phyloP scores from a whole-genome alignment of 1,284 basidiomycete genomes.

The Calocybe gambosa region DNA sequence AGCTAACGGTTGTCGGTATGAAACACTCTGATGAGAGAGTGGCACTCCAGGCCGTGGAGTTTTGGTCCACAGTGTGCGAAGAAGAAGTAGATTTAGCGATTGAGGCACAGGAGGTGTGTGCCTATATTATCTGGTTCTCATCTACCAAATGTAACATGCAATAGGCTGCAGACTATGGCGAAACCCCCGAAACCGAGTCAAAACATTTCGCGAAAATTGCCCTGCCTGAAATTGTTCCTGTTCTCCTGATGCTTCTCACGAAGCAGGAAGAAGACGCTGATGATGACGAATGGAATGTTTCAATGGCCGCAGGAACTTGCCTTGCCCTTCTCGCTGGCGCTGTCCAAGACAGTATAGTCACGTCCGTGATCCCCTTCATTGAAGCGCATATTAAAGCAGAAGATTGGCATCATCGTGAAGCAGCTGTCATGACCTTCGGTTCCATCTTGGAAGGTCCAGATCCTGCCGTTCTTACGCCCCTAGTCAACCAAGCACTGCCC shows the following conservation, averaged over 20 bases:
- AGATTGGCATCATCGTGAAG: conserved; percentile 96
- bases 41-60: conserved; percentile 95
- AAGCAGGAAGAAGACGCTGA: conserved; percentile 96
- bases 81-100: conserved; percentile 93
- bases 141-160: conserved; percentile 6
- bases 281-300: conserved; percentile 98
- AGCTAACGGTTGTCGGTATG: conserved; percentile 99
- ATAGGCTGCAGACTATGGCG: conserved; percentile 86
- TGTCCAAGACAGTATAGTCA: conserved; percentile 88
- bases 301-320: conserved; percentile 97
- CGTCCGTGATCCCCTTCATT: conserved; percentile 95
- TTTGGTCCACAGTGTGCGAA: conserved; percentile 99
- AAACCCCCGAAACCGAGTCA: conserved; percentile 83
- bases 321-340: conserved; percentile 86
- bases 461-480: conserved; percentile 77
- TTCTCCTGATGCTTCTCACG: conserved; percentile 84
- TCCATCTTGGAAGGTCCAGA: conserved; percentile 97
- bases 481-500: conserved; percentile 92
- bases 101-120: conserved; percentile 81
- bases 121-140: neutral
- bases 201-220: conserved; percentile 94
- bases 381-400: conserved; percentile 89
- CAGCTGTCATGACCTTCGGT: conserved; percentile 97
- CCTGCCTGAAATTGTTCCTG: conserved; percentile 90
- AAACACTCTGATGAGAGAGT: conserved; percentile 89